Conservation (phyloP, 1,284 basidiomycete genomes). For the Coriolopsis trogii region DNA sequence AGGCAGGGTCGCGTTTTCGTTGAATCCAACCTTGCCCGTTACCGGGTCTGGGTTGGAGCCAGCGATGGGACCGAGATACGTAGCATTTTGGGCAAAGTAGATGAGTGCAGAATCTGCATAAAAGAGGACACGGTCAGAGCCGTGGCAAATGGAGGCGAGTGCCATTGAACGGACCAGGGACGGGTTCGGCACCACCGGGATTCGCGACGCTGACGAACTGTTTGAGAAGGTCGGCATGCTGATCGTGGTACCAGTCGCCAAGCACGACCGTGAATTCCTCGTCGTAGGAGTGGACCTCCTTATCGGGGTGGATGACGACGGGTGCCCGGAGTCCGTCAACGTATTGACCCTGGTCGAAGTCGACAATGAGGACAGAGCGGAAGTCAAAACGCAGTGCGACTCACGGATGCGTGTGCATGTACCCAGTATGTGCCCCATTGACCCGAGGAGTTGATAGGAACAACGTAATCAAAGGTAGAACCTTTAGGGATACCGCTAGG, state of each 20-base stretch:
- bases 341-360: slow-evolving; percentile 70
- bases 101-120: slow-evolving; percentile 75
- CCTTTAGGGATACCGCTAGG: slow-evolving; percentile 82
- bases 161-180: slow-evolving; percentile 59
- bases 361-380: background rate
- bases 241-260: slow-evolving; percentile 63
- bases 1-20: slow-evolving; percentile 84
- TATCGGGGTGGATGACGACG: slow-evolving; percentile 70
- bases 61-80: slow-evolving; percentile 66
- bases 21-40: slow-evolving; percentile 72
- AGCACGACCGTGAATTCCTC: slow-evolving; percentile 89
- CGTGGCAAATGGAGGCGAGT: background rate
- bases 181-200: slow-evolving; percentile 85
- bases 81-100: slow-evolving; percentile 79
- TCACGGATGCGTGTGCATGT: slow-evolving; percentile 69
- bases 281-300: slow-evolving; percentile 77
- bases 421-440: slow-evolving; percentile 92
- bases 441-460: slow-evolving; percentile 73
- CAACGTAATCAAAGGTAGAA: slow-evolving; percentile 73
- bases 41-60: slow-evolving; percentile 49
- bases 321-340: slow-evolving; percentile 85
- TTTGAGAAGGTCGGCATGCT: slow-evolving; percentile 66
- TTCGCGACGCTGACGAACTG: slow-evolving; percentile 79
- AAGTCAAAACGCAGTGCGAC: slow-evolving; percentile 14
- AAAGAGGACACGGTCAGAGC: background rate